Evolutionary conservation across 2,329 filamentous ascomycete genomes (phyloP).

Genomic region (Scytalidium lignicola): DNA sequence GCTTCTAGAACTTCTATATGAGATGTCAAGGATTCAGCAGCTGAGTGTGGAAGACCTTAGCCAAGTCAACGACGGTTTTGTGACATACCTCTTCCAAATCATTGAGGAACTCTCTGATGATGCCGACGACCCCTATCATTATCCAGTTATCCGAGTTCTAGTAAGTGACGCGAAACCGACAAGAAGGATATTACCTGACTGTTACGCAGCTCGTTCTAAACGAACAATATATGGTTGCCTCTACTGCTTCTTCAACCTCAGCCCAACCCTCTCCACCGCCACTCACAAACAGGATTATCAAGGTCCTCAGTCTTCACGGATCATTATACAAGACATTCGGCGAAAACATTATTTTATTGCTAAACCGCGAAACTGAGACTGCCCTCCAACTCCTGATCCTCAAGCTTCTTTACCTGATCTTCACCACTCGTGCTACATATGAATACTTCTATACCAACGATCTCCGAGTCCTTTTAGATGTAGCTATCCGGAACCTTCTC

Average conservation of each 20-base stretch:
- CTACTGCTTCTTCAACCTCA: conserved; percentile 43
- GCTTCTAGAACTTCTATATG: conserved; percentile 84
- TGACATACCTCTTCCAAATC: conserved; percentile 76
- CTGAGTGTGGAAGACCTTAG: conserved; percentile 70
- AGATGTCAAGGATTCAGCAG: conserved; percentile 90
- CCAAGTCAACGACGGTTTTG: conserved; percentile 75
- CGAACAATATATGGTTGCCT: conserved; percentile 92
- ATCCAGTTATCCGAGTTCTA: conserved; percentile 86
- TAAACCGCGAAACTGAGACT: conserved; percentile 93
- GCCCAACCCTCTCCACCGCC: conserved; percentile 33
- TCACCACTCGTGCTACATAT: conserved; percentile 84
- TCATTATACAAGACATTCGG: conserved; percentile 87
- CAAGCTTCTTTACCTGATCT: conserved; percentile 90
- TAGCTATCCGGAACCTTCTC: conserved; percentile 94
- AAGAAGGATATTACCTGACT: conserved; percentile 14
- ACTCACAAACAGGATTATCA: conserved; percentile 90
- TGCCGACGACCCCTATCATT: conserved; percentile 88
- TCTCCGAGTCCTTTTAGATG: conserved; percentile 86
- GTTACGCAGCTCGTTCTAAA: conserved; percentile 78
- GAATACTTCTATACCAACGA: conserved; percentile 99
- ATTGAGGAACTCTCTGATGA: conserved; percentile 87
- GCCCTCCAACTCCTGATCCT: conserved; percentile 93
- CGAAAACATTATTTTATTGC: conserved; percentile 90
- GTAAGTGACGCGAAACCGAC: conserved; percentile 43
- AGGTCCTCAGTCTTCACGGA: conserved; percentile 77